Evolutionary conservation across 176 grass and related monocot genomes (phyloP), one percentile per base, ranked within the genome.

Genomic region (Rhipidocladum racemiflorum): DNA sequence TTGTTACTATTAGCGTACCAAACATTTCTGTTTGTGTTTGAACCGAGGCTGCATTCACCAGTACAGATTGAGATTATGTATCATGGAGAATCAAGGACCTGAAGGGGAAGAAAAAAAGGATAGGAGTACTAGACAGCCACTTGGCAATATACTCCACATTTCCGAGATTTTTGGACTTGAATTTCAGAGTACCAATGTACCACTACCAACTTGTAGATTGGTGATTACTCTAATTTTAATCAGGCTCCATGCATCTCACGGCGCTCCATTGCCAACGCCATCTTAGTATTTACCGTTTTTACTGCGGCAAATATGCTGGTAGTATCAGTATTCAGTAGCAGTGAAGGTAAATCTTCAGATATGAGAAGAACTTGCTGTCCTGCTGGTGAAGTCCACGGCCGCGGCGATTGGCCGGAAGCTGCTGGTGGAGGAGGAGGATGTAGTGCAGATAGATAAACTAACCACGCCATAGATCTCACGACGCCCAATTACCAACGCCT

Each of bases 401-500:
- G 80, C 18, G 68, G 9, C 55, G 68, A 1, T 3, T 34, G 32
- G 32, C 1, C 32, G 32, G 32, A 34, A 34, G 32, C 32, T 34
- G 32, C 32, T 2, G 2, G 32, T 2, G 5, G 20, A 59, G 12
- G 11, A 13, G 15, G 42, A 9, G 12, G 10, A 45, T 1, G 68
- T 7, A 45, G 12, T 17, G 18, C 9, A 36, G 35, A 67, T 20
- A n/a, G 39, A 28, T 43, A 62, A 61, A 76, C 16, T 21, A 43
- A 42, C 11, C 2, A 40, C 62, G 70, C 78, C 78, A 53, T 68
- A 49, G 72, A 82, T 87, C 61, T 24, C 9, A 75, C 78, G 85
- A n/a, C 71, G 51, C 76, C 84, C 11, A 55, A n/a, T 74, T 74
- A 84, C 82, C 72, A 29, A 84, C 46, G 71, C 61, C 21, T 9